Evolutionary conservation across 2,329 filamentous ascomycete genomes (phyloP), one percentile per base, ranked within the genome.

Genomic region (Penicillium sp.): DNA sequence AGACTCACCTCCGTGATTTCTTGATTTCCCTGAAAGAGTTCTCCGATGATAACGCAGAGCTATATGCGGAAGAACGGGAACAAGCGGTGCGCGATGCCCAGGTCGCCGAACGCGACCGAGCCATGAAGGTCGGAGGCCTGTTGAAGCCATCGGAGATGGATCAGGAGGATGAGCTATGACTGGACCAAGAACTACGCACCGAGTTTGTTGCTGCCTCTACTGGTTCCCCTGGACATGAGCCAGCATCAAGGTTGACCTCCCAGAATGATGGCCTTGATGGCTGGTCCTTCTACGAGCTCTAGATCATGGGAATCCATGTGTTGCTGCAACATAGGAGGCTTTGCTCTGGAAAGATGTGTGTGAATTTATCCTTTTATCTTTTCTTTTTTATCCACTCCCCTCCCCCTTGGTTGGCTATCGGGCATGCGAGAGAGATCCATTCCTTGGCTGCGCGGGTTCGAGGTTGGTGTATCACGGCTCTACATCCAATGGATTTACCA

Each of bases 101-200:
- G 74, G 87, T 89, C 48, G 90, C 91, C 23, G 95, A 99, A 74
- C 87, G 92, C 68, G 91, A 97, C 76, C 88, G 93, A 65, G 87
- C 91, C 61, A 90, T 93, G 79, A 97, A 96, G 82, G 91, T 99
- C 55, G 92, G 94, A 65, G 94, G 95, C 70, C 82, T 99, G 60
- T 82, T 99, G 70, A 97, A 99, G 82, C 95, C 94, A 49, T 94
- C 92, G n/a, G 94, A 99, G 75, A 85, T 99, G 72, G 93, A 92
- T 50, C 87, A 89, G 62, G 85, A 92, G 64, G 90, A 93, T 67
- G 90, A 93, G 65, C 72, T 83, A 68, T 97, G 92, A 96, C 90
- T 92, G 62, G 79, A 85, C 44, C 75, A 86, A 74, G 87, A 91
- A 73, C 75, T 90, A 46, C 79, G 87, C 66, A 81, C 78, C 53